Conservation (phyloP, 2,329 filamentous ascomycete species). For the Chaetomium sp. region DNA sequence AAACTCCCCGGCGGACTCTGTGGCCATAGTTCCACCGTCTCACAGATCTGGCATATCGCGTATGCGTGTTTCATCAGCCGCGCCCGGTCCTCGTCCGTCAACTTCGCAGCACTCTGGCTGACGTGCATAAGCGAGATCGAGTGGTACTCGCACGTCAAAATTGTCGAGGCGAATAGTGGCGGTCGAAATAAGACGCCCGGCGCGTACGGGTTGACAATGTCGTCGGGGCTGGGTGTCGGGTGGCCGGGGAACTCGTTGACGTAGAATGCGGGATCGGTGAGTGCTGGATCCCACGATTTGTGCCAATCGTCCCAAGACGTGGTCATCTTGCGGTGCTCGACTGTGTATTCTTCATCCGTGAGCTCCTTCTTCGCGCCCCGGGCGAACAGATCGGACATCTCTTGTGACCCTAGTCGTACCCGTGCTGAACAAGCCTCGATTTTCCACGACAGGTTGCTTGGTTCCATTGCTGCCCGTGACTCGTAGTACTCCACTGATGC, state of each 20-base stretch:
- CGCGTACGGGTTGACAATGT: constrained; percentile 68
- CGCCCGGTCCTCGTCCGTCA: constrained; percentile 42
- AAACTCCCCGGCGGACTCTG: constrained; percentile 63
- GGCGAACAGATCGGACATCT: constrained; percentile 73
- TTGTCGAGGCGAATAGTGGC: constrained; percentile 67
- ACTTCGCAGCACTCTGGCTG: constrained; percentile 58
- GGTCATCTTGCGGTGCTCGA: constrained; percentile 52
- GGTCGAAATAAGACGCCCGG: constrained; percentile 64
- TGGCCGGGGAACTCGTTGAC: constrained; percentile 57
- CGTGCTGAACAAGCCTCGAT: constrained; percentile 61
- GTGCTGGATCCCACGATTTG: constrained; percentile 50
- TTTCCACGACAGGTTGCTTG: constrained; percentile 57
- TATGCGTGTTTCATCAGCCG: constrained; percentile 59
- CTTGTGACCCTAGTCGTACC: constrained; percentile 67
- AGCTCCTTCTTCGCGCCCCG: constrained; percentile 59
- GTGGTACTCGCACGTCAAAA: constrained; percentile 69
- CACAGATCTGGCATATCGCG: constrained; percentile 69
- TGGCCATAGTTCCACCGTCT: constrained; percentile 68
- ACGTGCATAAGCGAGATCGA: constrained; percentile 75
- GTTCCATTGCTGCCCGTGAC: constrained; percentile 51
- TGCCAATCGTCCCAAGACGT: constrained; percentile 43
- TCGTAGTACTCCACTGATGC: constrained; percentile 57
- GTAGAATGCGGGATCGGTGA: constrained; percentile 55
- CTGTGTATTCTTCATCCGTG: constrained; percentile 55
- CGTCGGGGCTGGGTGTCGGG: constrained; percentile 47